Evolutionary conservation across 2,329 filamentous ascomycete species (phyloP), one percentile per base, ranked within the genome.

Genomic region (Arthrinium puccinioides): DNA sequence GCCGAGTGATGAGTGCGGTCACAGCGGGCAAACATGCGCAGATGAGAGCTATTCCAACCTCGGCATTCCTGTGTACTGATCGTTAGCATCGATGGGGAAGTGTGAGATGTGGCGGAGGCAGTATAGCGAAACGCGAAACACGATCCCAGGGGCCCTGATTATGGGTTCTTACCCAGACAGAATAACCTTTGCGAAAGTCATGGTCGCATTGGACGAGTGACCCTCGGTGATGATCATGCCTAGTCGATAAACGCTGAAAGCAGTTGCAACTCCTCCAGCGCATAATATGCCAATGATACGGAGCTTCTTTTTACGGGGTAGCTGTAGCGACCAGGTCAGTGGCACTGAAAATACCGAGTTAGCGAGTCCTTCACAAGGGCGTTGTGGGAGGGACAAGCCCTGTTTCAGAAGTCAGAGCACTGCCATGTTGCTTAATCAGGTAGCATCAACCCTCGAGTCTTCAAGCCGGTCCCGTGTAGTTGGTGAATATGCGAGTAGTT

Each of bases 241-340:
- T 2, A 56, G 37, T 9, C 55, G 51, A 21, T 54, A 55, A 16
- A 59, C 38, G 24, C 53, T 57, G 9, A 56, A 56, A 0, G 41
- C 55, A 1, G 55, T 59, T 9, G 56, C 56, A 16, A 57, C 26
- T 8, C 56, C 56, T 8, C 56, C 54, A 1, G 55, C 55, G 34
- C 53, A 49, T 6, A 59, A 45, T 26, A 59, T 48, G 13, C 42
- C 52, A 11, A 45, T 44, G 6, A 59, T 51, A 1, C 49, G 52
- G 5, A 62, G 36, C 34, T 55, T 50, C 46, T 52, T 55, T 32
- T 42, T 50, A 20, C 36, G 33, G 3, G 57, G 47, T 38, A 60
- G 43, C 27, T 55, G 48, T 24, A 61, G 46, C 2, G 54, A 59
- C 43, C 56, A 54, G 6, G 55, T 56, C 16, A 57, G 46, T 4